Conservation (phyloP, 305 asterid species). For the Nicotiana rustica region DNA sequence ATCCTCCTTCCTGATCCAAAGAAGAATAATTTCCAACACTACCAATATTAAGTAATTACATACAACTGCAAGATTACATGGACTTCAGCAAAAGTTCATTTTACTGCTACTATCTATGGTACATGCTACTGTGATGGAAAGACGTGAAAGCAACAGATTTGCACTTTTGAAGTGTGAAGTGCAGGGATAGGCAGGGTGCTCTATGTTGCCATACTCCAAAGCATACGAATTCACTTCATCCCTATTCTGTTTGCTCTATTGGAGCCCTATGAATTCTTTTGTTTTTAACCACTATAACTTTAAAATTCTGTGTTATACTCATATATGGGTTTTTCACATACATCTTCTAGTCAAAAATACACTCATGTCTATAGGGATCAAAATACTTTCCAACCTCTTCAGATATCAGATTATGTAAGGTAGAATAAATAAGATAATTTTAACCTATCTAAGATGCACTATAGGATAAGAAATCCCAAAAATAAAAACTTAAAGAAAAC, state of each 20-base stretch:
- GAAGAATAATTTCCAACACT: neutral
- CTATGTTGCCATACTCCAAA: slow-evolving; percentile 20
- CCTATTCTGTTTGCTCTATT: neutral
- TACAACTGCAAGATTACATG: neutral
- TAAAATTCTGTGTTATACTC: neutral
- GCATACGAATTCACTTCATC: neutral
- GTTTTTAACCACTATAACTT: neutral
- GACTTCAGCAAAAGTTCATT: neutral
- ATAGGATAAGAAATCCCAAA: neutral
- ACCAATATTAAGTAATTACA: neutral
- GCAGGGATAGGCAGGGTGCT: neutral
- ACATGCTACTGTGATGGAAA: slow-evolving; percentile 12
- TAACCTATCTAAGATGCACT: neutral
- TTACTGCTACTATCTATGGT: neutral
- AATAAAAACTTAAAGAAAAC: neutral
- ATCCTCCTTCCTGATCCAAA: neutral
- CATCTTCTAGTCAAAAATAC: neutral
- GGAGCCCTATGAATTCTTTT: neutral
- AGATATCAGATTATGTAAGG: slow-evolving; percentile 5
- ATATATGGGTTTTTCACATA: neutral
- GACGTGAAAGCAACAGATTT: neutral
- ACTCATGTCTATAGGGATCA: neutral
- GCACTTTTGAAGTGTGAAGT: slow-evolving; percentile 9
- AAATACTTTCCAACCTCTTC: neutral
- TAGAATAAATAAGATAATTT: neutral